Conservation (phyloP, 352 stramenopile species). For the Phytophthora tubulina region DNA sequence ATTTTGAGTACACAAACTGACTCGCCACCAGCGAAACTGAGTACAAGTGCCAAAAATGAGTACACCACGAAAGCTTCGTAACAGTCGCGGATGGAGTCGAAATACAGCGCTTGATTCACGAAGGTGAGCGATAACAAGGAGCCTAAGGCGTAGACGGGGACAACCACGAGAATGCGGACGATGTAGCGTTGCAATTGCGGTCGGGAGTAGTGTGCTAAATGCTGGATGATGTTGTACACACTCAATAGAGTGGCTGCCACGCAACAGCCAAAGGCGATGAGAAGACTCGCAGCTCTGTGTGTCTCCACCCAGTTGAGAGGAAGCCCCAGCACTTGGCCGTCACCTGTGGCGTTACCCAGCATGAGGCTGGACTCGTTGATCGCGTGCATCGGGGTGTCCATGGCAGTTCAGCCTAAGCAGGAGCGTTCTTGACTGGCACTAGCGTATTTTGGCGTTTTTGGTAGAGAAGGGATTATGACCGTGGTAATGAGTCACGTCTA, state of each 20-base stretch:
- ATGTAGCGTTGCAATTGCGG: conserved; percentile 90
- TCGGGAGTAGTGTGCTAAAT: conserved; percentile 86
- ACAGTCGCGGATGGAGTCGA: conserved; percentile 90
- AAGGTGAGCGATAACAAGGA: conserved; percentile 87
- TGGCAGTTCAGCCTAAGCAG: conserved; percentile 1
- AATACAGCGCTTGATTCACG: conserved; percentile 82
- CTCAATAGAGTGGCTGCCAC: conserved; percentile 67
- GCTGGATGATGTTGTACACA: conserved; percentile 88
- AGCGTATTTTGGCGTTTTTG: background rate
- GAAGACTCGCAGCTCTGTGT: conserved; percentile 57
- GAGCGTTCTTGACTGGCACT: background rate
- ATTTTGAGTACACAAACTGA: conserved; percentile 91
- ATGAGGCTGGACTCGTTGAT: conserved; percentile 80
- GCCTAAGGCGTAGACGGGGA: conserved; percentile 89
- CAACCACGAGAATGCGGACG: conserved; percentile 88
- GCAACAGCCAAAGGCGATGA: conserved; percentile 71
- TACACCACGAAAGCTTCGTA: conserved; percentile 96
- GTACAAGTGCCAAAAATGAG: conserved; percentile 91
- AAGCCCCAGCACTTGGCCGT: conserved; percentile 65
- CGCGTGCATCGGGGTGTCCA: conserved; percentile 42
- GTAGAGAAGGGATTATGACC: conserved; percentile 26
- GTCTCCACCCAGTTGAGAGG: conserved; percentile 82
- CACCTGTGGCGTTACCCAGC: conserved; percentile 72
- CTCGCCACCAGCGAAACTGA: conserved; percentile 90
- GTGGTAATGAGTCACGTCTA: background rate